phyloP scores from a whole-genome alignment of 768 basidiomycete species.

The Podaxis sp. region DNA sequence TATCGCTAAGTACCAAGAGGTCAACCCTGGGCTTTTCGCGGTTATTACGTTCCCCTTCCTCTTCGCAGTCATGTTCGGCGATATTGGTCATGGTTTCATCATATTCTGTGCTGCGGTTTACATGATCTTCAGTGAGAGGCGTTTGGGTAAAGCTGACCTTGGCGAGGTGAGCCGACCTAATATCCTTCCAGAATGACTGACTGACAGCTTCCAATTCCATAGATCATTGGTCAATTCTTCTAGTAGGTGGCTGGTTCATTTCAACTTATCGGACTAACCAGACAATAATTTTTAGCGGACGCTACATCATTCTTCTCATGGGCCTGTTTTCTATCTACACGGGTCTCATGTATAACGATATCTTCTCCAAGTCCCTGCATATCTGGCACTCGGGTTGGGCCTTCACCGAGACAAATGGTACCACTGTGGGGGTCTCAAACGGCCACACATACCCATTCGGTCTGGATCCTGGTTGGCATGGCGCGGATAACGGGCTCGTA shows the following conservation, averaged over 20 bases:
- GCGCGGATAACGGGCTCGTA: slow-evolving; percentile 84
- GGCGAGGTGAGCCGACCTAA: slow-evolving; percentile 56
- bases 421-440: slow-evolving; percentile 51
- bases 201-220: slow-evolving; percentile 16
- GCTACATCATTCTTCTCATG: slow-evolving; percentile 98
- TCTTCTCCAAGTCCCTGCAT: slow-evolving; percentile 91
- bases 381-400: slow-evolving; percentile 89
- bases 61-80: slow-evolving; percentile 99
- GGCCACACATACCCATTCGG: slow-evolving; percentile 90
- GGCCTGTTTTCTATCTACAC: slow-evolving; percentile 97
- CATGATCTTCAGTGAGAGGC: slow-evolving; percentile 88
- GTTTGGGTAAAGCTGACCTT: slow-evolving; percentile 68
- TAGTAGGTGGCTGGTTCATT: slow-evolving; percentile 57
- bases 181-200: background rate
- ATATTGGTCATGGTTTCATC: slow-evolving; percentile 93
- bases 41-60: slow-evolving; percentile 95
- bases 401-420: slow-evolving; percentile 55
- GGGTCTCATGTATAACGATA: slow-evolving; percentile 97
- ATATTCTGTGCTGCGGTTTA: slow-evolving; percentile 72
- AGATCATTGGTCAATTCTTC: slow-evolving; percentile 90
- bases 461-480: slow-evolving; percentile 94
- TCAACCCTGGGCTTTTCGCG: slow-evolving; percentile 94
- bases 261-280: slow-evolving; percentile 11
- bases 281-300: slow-evolving; percentile 59
- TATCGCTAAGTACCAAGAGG: slow-evolving; percentile 91